A percentile compares a stretch with the other conserved stretches of the same genome.
Conservation (phyloP, 495 filamentous ascomycete species). For the Hypoxylon intermedium region DNA sequence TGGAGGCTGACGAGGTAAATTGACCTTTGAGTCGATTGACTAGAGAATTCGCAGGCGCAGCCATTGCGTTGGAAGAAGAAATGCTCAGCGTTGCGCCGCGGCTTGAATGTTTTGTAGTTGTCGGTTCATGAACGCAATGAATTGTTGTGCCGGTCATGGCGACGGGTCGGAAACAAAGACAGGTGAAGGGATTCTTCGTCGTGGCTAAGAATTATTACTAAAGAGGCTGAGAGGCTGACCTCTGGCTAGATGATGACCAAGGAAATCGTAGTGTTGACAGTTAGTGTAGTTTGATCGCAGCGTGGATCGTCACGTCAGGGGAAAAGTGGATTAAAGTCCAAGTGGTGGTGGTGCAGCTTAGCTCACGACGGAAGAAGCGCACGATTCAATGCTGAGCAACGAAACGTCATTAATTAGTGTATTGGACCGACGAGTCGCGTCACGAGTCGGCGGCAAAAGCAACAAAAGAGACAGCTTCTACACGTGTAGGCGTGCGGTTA, state of each 20-base stretch:
- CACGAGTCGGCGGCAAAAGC: neutral
- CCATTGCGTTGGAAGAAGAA: constrained; percentile 31
- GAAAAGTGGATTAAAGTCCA: constrained; percentile 26
- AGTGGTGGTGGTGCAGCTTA: constrained; percentile 4
- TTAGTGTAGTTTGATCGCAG: constrained; percentile 14
- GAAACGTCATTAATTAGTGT: constrained; percentile 10
- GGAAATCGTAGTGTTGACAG: constrained; percentile 21
- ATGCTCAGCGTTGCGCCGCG: constrained; percentile 36
- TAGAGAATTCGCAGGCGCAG: constrained; percentile 28
- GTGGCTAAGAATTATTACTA: constrained; percentile 28
- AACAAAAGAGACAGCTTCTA: neutral
- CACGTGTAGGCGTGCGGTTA: neutral
- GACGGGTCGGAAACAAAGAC: neutral
- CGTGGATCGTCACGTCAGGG: constrained; percentile 28
- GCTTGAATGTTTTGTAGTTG: constrained; percentile 17
- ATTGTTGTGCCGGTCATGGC: constrained; percentile 36
- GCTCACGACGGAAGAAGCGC: neutral
- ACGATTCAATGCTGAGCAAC: constrained; percentile 27
- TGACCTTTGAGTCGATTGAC: constrained; percentile 61
- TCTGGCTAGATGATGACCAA: constrained; percentile 19
- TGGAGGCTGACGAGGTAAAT: constrained; percentile 55
- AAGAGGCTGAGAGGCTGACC: neutral
- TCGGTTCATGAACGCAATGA: constrained; percentile 27
- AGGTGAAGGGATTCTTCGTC: neutral
- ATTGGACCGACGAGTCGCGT: constrained; percentile 18